Percentiles rank a stretch among this genome's conserved stretches.
phyloP scores from a whole-genome alignment of 139 green algal genomes.

The Picochlorum costavermella region DNA sequence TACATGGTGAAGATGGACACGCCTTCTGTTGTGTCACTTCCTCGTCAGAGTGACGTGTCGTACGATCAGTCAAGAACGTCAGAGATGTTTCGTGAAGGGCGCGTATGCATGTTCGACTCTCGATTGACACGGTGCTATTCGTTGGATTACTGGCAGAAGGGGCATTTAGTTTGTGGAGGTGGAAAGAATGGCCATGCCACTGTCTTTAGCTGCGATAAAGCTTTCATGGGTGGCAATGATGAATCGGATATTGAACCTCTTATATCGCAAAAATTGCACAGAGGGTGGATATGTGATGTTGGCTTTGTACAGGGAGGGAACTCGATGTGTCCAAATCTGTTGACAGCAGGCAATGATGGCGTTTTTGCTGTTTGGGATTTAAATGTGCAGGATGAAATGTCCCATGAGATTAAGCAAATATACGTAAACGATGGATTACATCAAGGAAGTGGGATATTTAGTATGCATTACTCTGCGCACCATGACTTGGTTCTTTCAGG shows the following conservation, averaged over 20 bases:
- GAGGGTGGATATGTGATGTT: conserved; percentile 25
- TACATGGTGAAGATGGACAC: neutral
- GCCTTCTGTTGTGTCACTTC: too few relatives aligned
- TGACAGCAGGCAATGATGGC: conserved; percentile 29
- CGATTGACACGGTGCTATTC: conserved; percentile 15
- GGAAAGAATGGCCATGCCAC: conserved; percentile 4
- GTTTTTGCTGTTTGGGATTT: conserved; percentile 27
- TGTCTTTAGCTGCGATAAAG: neutral
- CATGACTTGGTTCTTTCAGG: conserved; percentile 10
- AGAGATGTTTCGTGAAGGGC: conserved; percentile 4
- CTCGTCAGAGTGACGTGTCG: too few relatives aligned
- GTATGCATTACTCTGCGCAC: conserved; percentile 15
- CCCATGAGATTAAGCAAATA: neutral
- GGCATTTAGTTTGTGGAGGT: conserved; percentile 18
- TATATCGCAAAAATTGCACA: conserved; percentile 19
- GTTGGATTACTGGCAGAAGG: conserved; percentile 10
- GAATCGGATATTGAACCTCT: conserved; percentile 13
- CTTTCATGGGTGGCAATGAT: neutral
- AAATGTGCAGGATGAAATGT: neutral
- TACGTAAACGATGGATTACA: neutral
- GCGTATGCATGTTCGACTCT: conserved; percentile 9
- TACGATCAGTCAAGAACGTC: neutral
- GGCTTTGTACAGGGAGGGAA: too few relatives aligned
- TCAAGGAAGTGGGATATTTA: conserved; percentile 30
- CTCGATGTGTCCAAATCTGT: conserved; percentile 7